Percentiles rank a stretch among this genome's conserved stretches.
Conservation (phyloP, 1,284 basidiomycete species). For the Boletellus dicymbophilus region DNA sequence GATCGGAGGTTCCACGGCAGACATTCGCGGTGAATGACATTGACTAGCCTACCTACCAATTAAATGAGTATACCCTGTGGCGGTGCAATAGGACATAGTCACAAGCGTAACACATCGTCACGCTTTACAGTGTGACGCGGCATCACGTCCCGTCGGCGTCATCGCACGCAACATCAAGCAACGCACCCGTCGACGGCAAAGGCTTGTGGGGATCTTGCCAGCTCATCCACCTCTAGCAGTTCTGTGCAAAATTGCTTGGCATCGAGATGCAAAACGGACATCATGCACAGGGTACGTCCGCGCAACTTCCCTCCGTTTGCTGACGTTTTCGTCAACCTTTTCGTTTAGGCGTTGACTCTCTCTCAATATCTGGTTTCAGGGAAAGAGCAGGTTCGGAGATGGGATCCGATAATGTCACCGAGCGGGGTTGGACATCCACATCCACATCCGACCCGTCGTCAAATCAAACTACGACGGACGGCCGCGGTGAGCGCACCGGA, state of each 20-base stretch:
- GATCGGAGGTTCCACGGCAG: constrained; percentile 42
- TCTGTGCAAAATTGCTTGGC: neutral
- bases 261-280: constrained; percentile 33
- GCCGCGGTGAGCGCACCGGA: constrained; percentile 19
- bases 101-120: constrained; percentile 15
- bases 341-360: constrained; percentile 21
- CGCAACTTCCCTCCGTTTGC: neutral
- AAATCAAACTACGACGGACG: constrained; percentile 33
- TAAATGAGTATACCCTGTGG: too few species aligned
- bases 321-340: constrained; percentile 4
- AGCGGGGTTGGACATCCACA: constrained; percentile 43
- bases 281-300: constrained; percentile 23
- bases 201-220: constrained; percentile 1
- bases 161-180: constrained; percentile 10
- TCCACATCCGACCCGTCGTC: constrained; percentile 48
- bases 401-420: constrained; percentile 45
- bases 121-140: too few species aligned
- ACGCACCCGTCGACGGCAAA: neutral
- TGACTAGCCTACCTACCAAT: too few species aligned
- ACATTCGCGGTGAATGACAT: constrained; percentile 17
- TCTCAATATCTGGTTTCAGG: constrained; percentile 21
- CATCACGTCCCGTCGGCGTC: constrained; percentile 14
- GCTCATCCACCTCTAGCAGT: constrained; percentile 2
- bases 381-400: constrained; percentile 37
- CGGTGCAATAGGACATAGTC: constrained; percentile 10